Percentiles rank a stretch among this genome's conserved stretches.
These are phyloP conservation scores for Panellus pusillus DNA, from an alignment of 768 basidiomycete genomes.

Conservation along the genomic window DNA sequence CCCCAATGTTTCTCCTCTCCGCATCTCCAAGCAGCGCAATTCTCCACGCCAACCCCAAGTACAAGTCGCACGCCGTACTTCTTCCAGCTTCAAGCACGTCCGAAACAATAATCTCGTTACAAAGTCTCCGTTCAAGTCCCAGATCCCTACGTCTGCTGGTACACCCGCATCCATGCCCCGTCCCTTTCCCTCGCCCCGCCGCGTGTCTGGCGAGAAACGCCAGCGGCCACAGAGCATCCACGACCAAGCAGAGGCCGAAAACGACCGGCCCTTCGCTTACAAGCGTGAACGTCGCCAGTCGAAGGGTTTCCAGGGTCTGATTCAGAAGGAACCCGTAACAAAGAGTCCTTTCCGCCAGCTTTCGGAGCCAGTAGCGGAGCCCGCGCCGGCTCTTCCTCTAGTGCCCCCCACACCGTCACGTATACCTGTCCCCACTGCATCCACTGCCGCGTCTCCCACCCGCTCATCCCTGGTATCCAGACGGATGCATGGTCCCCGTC, in stretches of 20 bases:
- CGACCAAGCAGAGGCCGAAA: constrained; percentile 65
- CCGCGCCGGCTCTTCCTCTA: constrained; percentile 28
- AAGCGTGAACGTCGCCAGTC: constrained; percentile 78
- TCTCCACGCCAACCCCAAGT: constrained; percentile 42
- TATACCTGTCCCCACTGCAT: constrained; percentile 24
- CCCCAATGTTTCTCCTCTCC: constrained; percentile 62
- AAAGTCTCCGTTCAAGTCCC: constrained; percentile 82
- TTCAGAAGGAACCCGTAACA: constrained; percentile 74
- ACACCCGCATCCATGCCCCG: constrained; percentile 32
- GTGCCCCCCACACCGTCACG: constrained; percentile 23
- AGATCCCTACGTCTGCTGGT: constrained; percentile 49
- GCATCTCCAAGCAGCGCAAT: constrained; percentile 69
- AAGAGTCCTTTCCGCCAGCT: constrained; percentile 73
- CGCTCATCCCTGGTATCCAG: constrained; percentile 71
- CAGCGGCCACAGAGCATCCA: constrained; percentile 72
- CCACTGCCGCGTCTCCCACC: constrained; percentile 46
- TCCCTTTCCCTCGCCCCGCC: constrained; percentile 33
- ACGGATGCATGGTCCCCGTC: constrained; percentile 75
- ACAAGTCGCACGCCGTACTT: constrained; percentile 66
- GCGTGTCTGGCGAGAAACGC: constrained; percentile 77
- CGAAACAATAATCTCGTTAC: constrained; percentile 77
- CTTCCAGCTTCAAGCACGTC: constrained; percentile 79
- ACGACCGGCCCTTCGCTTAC: constrained; percentile 66
- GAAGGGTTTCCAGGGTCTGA: constrained; percentile 68
- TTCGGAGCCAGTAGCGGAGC: constrained; percentile 29